Evolutionary conservation across 2,329 filamentous ascomycete genomes (phyloP).

Genomic region (Paecilomyces variotii): DNA sequence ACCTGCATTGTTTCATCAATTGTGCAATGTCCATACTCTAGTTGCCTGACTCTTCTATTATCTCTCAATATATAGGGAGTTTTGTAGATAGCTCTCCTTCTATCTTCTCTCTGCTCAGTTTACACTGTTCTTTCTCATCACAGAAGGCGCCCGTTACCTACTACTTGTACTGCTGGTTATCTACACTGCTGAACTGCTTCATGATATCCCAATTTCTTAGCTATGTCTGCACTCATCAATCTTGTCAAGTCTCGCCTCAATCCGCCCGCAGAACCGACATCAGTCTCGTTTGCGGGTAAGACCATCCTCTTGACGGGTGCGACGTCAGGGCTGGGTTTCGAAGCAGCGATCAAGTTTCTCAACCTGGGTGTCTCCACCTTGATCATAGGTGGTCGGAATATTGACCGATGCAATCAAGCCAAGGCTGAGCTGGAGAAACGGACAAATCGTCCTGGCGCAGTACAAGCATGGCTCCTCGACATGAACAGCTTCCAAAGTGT

Average conservation of each 20-base stretch:
- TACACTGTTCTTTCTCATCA: not conserved
- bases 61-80: not conserved
- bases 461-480: conserved; percentile 41
- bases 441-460: conserved; percentile 22
- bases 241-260: conserved; percentile 1
- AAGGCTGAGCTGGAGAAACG: conserved; percentile 31
- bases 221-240: not conserved
- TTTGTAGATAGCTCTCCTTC: not conserved
- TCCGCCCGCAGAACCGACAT: conserved; percentile 27
- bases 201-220: not conserved
- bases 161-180: not conserved
- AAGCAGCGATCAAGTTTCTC: conserved; percentile 42
- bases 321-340: conserved; percentile 44
- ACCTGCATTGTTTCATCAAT: not conserved
- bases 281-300: conserved; percentile 35
- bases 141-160: not conserved
- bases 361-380: conserved; percentile 34
- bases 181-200: not conserved
- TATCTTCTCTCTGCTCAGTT: not conserved
- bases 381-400: conserved; percentile 40
- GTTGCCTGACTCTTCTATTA: not conserved
- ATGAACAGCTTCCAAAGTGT: conserved; percentile 41
- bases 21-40: not conserved
- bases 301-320: conserved; percentile 45
- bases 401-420: conserved; percentile 34